Conservation (phyloP, 1,284 basidiomycete species). For the Ganoderma multipileum region DNA sequence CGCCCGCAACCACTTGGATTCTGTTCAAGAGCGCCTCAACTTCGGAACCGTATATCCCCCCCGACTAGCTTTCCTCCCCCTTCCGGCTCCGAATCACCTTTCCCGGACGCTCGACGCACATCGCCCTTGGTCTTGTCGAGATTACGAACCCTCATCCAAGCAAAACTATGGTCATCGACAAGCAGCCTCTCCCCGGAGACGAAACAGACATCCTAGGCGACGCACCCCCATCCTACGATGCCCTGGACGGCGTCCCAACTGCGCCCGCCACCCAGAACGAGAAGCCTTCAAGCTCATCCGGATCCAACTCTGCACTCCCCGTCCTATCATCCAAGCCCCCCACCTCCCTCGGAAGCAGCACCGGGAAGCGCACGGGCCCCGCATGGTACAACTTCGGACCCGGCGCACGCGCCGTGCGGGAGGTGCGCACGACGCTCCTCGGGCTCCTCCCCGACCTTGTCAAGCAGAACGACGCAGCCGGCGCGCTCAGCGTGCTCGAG, state of each 20-base stretch:
- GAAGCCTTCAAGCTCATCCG: conserved; percentile 18
- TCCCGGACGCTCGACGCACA: neutral
- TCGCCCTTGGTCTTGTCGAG: neutral
- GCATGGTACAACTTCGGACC: conserved; percentile 33
- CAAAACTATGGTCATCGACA: conserved; percentile 39
- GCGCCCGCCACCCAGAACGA: conserved; percentile 17
- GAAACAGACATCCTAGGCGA: conserved; percentile 37
- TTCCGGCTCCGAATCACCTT: neutral
- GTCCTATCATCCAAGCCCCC: conserved; percentile 1
- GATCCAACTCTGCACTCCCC: neutral
- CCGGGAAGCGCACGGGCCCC: conserved; percentile 18
- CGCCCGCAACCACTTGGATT: neutral
- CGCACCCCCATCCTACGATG: conserved; percentile 42
- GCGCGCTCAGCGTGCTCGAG: conserved; percentile 44
- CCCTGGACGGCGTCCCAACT: conserved; percentile 25
- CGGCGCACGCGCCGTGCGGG: conserved; percentile 28
- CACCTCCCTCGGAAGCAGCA: conserved; percentile 5
- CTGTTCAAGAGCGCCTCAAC: neutral
- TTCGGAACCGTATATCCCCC: conserved; percentile 3
- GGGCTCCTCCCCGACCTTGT: conserved; percentile 40
- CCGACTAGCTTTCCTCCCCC: neutral
- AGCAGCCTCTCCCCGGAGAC: conserved; percentile 36
- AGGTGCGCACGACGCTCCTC: conserved; percentile 37
- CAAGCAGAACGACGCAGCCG: conserved; percentile 34
- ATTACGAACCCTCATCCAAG: neutral